Evolutionary conservation across 164 flowering plant genomes (phyloP), one percentile per base, ranked within the genome.

Genomic region (Liriodendron chinense): DNA sequence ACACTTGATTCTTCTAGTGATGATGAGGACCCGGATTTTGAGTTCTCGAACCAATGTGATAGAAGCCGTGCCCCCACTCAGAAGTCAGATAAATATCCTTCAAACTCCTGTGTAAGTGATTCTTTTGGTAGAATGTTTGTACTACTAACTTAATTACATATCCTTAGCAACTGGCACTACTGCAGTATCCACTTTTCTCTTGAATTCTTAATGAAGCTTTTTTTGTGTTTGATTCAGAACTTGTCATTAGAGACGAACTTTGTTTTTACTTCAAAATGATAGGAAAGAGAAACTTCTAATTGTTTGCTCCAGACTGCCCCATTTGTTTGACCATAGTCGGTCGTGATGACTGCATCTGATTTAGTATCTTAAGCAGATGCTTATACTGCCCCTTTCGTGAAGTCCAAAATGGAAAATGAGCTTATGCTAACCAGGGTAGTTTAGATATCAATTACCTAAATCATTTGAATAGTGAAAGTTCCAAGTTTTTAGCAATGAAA

Each of bases 1-100:
- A 82, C 61, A 24, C 47, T 92, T 74, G 91, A 88, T 83, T 87
- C 89, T 74, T 87, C 90, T 23, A 88, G 84, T 75, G 94, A 88
- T 48, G 66, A 72, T 53, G 91, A 89, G 72, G 89, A 87, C 47
- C 50, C 47, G 18, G 84, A 78, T 63, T 81, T 78, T 21, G 73
- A 49, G 43, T 70, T 78, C 43, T 28, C 69, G 20, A 78, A 65
- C 72, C 78, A 65, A 56, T 80, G 25, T 65, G 62, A 5, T 63
- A 49, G 7, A 7, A 77, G 59, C 10, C 63, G 8, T 53, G 65
- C 49, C 65, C 62, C 66, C 20, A 23, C 75, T 16, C 74, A 53
- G 63, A 81, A 80, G 72, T 76, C 47, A 64, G 50, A 47, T 5
- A 78, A 75, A 56, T 59, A 53, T 26, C 59, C 67, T 72, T 80